Percentiles rank a stretch among this genome's conserved stretches.
phyloP scores from a whole-genome alignment of 2,329 filamentous ascomycete genomes.

The Macroventuria anomochaeta region DNA sequence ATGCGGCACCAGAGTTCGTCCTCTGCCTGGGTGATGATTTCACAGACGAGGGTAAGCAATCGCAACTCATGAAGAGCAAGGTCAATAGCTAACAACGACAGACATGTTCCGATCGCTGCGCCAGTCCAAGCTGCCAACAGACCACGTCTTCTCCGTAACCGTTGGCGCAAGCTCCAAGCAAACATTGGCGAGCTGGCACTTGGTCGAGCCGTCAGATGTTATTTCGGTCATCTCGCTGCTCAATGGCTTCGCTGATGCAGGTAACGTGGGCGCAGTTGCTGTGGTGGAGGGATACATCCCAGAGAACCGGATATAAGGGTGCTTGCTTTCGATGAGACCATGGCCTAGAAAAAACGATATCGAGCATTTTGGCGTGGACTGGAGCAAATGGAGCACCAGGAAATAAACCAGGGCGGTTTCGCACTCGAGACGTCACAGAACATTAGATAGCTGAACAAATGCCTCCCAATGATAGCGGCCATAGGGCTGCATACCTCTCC shows the following conservation, averaged over 20 bases:
- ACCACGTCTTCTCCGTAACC: slow-evolving; percentile 87
- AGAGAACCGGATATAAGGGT: slow-evolving; percentile 37
- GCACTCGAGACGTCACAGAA: slow-evolving; percentile 6
- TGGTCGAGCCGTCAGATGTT: slow-evolving; percentile 87
- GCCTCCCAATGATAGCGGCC: neutral
- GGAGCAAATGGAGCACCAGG: slow-evolving; percentile 24
- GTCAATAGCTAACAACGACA: slow-evolving; percentile 38
- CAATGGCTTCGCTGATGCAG: slow-evolving; percentile 57
- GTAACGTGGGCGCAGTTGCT: slow-evolving; percentile 50
- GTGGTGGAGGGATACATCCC: slow-evolving; percentile 50
- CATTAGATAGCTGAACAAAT: slow-evolving; percentile 1
- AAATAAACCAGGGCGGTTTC: slow-evolving; percentile 14
- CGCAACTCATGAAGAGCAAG: neutral
- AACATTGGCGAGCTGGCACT: slow-evolving; percentile 87
- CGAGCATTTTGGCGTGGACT: slow-evolving; percentile 29
- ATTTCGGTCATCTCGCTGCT: slow-evolving; percentile 68
- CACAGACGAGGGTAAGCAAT: slow-evolving; percentile 83
- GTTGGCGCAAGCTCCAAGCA: slow-evolving; percentile 92
- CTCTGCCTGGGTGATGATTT: slow-evolving; percentile 94
- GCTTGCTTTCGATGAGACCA: slow-evolving; percentile 9
- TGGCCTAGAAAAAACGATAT: slow-evolving; percentile 8
- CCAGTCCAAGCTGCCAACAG: slow-evolving; percentile 60
- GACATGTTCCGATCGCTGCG: slow-evolving; percentile 84
- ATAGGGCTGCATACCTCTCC: neutral
- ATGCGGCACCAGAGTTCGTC: slow-evolving; percentile 77